A percentile compares a stretch with the other conserved stretches of the same genome.
Evolutionary conservation across 257 asterid species (phyloP).

Genomic region (Solanum phureja): DNA sequence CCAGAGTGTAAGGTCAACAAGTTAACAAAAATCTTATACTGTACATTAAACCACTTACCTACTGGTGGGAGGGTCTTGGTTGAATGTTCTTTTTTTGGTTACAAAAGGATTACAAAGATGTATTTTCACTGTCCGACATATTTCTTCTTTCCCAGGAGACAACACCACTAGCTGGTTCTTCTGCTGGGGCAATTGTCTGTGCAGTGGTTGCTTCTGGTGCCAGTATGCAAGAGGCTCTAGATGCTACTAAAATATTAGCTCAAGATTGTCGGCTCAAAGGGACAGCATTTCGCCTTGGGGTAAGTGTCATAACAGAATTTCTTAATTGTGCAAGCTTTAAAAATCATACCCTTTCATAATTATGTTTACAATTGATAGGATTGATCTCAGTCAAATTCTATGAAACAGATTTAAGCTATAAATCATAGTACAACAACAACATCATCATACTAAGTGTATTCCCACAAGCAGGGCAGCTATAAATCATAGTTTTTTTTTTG

Average conservation of each 20-base stretch:
- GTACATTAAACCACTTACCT: neutral
- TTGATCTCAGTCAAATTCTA: neutral
- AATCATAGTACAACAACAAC: neutral
- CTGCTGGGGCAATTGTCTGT: constrained; percentile 97
- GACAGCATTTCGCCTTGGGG: constrained; percentile 98
- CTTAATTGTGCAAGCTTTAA: neutral
- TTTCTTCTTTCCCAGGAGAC: constrained; percentile 44
- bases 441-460: neutral
- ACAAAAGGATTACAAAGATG: neutral
- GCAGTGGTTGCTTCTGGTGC: constrained; percentile 91
- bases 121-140: neutral
- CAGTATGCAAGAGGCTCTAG: constrained; percentile 73
- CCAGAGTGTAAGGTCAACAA: neutral
- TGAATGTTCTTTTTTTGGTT: neutral
- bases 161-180: constrained; percentile 96
- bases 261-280: constrained; percentile 85
- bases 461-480: neutral
- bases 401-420: neutral
- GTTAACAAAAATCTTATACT: neutral
- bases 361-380: neutral
- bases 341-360: neutral
- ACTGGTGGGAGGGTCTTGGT: neutral
- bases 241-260: constrained; percentile 80
- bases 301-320: constrained; percentile 13
- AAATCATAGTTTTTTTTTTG: neutral